Conservation (phyloP, 176 grass and related monocot species). For the Juncus effusus region DNA sequence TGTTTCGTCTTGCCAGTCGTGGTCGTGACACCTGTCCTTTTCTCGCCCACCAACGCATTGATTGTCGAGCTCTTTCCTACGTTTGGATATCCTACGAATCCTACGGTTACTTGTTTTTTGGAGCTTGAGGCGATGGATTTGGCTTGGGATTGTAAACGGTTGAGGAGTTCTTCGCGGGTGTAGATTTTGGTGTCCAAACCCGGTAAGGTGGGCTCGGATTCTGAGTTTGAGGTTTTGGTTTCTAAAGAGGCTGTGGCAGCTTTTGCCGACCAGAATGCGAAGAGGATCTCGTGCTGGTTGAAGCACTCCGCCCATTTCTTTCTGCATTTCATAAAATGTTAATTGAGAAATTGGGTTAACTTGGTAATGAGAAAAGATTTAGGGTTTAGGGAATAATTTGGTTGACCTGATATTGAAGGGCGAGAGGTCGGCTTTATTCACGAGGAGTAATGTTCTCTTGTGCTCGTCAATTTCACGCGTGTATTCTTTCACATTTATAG, state of each 20-base stretch:
- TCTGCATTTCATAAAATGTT: conserved; percentile 36
- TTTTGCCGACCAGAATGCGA: conserved; percentile 95
- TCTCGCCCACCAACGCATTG: conserved; percentile 85
- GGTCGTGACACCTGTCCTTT: conserved; percentile 80
- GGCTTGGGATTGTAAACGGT: conserved; percentile 67
- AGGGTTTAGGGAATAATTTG: not conserved
- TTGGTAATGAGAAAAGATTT: too few relatives aligned
- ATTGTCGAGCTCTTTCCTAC: conserved; percentile 97
- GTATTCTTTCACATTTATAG: conserved; percentile 43
- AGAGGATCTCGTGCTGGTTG: conserved; percentile 54
- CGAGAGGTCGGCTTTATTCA: conserved; percentile 93
- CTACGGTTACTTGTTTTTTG: conserved; percentile 71
- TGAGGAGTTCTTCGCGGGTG: conserved; percentile 71
- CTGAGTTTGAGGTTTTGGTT: conserved; percentile 54
- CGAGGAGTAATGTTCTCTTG: conserved; percentile 86
- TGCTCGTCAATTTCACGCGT: conserved; percentile 73
- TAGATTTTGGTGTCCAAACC: conserved; percentile 74
- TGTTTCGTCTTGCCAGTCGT: conserved; percentile 96
- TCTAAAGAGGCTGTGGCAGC: conserved; percentile 75
- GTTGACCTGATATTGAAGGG: conserved; percentile 71
- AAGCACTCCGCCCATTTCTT: conserved; percentile 83
- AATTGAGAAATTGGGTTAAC: conserved; percentile 15
- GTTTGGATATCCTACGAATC: conserved; percentile 98
- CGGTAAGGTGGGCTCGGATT: conserved; percentile 27
- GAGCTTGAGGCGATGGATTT: conserved; percentile 57